Base-by-base conservation (phyloP, 257 asterid genomes). In the Avicennia marina region DNA sequence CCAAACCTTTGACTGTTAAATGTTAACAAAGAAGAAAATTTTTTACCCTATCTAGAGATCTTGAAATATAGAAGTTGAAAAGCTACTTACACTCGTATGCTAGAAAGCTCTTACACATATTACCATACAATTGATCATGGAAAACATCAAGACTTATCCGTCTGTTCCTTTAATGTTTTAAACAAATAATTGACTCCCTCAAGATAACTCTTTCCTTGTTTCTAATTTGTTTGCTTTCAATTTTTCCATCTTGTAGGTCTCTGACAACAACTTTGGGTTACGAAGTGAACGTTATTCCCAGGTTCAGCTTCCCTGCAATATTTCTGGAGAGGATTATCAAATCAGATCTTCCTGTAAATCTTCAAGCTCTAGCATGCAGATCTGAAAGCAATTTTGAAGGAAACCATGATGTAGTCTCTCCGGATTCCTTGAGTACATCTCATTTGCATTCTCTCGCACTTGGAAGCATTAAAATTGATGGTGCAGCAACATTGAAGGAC, bases 321-420 rank as follows among this genome's bases (percentile, higher is more conserved):
- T 87, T 90, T 86, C 83, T 90, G 65, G 96, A 90, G 82, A 81
- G 88, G 73, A 90, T 90, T 53, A 83, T 90, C 63, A 64, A 87
- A 64, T 90, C 98, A 34, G 98, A 90, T 74, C 98, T 90, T 77
- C 98, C 98, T 0, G 84, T 82, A 60, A 90, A 90, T 73, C 96
- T 84, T 60, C 87, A 75, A 48, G 98, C 98, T 24, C 57, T 91
- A 66, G 96, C 96, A 50, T 78, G 80, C 66, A 77, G 94, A 78
- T 87, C 96, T 10, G 98, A 91, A 75, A 77, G 80, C 71, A 75
- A 54, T 60, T 84, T 77, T 29, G 69, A 68, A 66, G 96, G 94
- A 44, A 75, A 76, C 72, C 86, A 72, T 58, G 75, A 53, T 50
- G 44, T 50, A 32, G 57, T 31, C 50, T 57, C 68, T 36, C 73